phyloP scores from a whole-genome alignment of 371 early-diverging fungal species.

The Mucor lusitanicus region DNA sequence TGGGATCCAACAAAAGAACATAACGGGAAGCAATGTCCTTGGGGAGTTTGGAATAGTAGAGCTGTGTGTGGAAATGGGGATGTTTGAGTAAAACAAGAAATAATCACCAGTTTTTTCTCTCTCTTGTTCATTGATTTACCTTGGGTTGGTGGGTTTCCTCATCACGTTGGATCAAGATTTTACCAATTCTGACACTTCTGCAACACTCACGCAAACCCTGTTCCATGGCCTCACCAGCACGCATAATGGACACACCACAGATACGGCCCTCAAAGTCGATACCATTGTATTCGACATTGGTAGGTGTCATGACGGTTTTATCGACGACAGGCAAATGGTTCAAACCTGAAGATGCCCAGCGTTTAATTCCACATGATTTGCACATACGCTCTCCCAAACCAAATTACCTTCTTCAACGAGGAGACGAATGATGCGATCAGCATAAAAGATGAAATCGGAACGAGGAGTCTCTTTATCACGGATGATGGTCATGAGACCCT shows the following conservation, averaged over 20 bases:
- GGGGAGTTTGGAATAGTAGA: slow-evolving; percentile 92
- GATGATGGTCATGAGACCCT: slow-evolving; percentile 85
- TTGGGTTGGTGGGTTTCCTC: slow-evolving; percentile 91
- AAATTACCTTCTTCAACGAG: slow-evolving; percentile 84
- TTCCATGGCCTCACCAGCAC: slow-evolving; percentile 94
- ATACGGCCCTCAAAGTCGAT: slow-evolving; percentile 85
- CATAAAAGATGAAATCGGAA: slow-evolving; percentile 92
- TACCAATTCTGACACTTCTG: slow-evolving; percentile 89
- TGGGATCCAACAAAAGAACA: slow-evolving; percentile 89
- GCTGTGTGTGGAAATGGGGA: slow-evolving; percentile 29
- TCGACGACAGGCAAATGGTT: slow-evolving; percentile 88
- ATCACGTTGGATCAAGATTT: slow-evolving; percentile 93
- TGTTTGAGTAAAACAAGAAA: not conserved
- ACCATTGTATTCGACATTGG: slow-evolving; percentile 72
- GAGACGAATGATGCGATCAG: slow-evolving; percentile 90
- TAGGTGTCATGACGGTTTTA: slow-evolving; percentile 79
- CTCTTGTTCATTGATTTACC: slow-evolving; percentile 29
- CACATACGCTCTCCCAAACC: not conserved
- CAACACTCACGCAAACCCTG: slow-evolving; percentile 92
- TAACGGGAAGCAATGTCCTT: slow-evolving; percentile 83
- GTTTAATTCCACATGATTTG: not conserved
- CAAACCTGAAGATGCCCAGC: slow-evolving; percentile 54
- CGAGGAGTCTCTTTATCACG: slow-evolving; percentile 79
- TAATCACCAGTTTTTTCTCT: slow-evolving; percentile 1
- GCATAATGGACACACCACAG: slow-evolving; percentile 95